phyloP scores from a whole-genome alignment of 1,284 basidiomycete species.

The Microbotryum silenes-acaulis region DNA sequence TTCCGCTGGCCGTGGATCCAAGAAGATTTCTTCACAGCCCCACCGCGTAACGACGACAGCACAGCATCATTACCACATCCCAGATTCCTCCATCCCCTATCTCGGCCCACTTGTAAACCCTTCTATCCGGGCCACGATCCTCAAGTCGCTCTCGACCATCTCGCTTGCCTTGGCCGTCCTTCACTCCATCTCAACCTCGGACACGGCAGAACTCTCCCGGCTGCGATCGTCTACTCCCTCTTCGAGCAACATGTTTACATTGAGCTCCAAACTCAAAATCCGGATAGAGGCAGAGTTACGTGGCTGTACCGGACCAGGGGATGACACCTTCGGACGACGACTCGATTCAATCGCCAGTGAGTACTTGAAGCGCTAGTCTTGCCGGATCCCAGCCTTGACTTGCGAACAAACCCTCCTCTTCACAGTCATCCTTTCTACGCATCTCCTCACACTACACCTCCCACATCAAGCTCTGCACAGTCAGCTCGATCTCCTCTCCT shows the following conservation, averaged over 20 bases:
- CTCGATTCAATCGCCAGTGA: background rate
- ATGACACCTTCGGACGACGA: background rate
- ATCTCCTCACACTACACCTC: background rate
- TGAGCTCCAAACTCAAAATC: background rate
- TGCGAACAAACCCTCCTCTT: no score
- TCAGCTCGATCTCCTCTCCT: background rate
- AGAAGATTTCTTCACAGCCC: no score
- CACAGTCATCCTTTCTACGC: conserved; percentile 4
- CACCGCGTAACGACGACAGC: no score
- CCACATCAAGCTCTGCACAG: background rate
- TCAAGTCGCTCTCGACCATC: background rate
- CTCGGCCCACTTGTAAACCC: background rate
- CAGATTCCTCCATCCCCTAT: background rate
- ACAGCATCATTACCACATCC: background rate
- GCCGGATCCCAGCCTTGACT: background rate
- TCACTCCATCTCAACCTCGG: background rate
- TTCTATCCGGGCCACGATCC: background rate
- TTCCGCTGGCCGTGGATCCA: no score
- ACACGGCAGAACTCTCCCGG: background rate
- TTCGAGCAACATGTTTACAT: no score
- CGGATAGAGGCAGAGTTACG: background rate
- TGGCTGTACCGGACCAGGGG: background rate
- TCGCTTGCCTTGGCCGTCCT: background rate
- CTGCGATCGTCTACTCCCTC: no score
- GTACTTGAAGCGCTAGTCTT: background rate